Percentiles rank a stretch among this genome's conserved stretches.
Evolutionary conservation across 2,329 filamentous ascomycete genomes (phyloP).

Genomic region (Neofusicoccum umdonicola): DNA sequence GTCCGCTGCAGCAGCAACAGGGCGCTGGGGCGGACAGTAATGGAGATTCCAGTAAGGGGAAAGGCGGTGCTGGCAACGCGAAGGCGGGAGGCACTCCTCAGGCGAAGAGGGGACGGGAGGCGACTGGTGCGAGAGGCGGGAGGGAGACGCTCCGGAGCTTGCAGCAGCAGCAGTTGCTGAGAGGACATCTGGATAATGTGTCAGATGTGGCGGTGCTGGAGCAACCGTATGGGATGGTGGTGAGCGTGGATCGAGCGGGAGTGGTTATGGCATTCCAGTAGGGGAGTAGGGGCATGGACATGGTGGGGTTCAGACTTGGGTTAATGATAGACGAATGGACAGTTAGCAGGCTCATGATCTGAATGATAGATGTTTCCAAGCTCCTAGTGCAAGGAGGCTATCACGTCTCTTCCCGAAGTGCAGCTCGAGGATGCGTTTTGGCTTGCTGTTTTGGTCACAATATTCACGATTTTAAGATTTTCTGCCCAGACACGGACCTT

Average conservation of each 20-base stretch:
- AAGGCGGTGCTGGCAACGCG: neutral
- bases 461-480: too few species aligned
- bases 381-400: too few species aligned
- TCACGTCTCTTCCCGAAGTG: too few species aligned
- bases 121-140: neutral
- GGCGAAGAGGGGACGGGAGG: slow-evolving; percentile 2
- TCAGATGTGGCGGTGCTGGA: slow-evolving; percentile 87
- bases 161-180: slow-evolving; percentile 82
- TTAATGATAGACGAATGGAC: too few species aligned
- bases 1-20: slow-evolving; percentile 2
- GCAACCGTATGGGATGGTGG: slow-evolving; percentile 85
- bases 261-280: slow-evolving; percentile 80
- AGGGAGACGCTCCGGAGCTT: slow-evolving; percentile 48
- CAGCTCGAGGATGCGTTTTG: too few species aligned
- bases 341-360: neutral
- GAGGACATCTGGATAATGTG: slow-evolving; percentile 83
- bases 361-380: neutral
- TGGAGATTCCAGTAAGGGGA: neutral
- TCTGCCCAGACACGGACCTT: too few species aligned
- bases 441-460: too few species aligned
- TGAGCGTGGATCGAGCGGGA: slow-evolving; percentile 85
- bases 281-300: neutral
- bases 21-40: neutral
- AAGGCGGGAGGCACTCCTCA: neutral
- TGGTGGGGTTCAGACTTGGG: neutral